phyloP scores from a whole-genome alignment of 352 stramenopile genomes.

The Pythium monospermum region DNA sequence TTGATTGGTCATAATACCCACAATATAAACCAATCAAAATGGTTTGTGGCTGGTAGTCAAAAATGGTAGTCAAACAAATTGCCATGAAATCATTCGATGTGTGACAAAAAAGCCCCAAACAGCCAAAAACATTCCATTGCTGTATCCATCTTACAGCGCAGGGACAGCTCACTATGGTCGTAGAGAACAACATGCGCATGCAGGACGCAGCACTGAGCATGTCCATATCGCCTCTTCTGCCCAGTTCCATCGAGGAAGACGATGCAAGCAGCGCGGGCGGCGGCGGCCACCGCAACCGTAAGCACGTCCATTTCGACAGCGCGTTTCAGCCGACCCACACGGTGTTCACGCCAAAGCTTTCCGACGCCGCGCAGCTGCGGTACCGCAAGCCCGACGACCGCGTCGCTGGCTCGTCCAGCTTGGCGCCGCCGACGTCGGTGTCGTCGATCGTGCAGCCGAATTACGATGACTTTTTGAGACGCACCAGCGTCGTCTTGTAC shows the following conservation, averaged over 20 bases:
- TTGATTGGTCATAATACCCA: no score
- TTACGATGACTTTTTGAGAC: slow-evolving; percentile 87
- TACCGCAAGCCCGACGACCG: slow-evolving; percentile 82
- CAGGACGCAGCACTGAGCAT: slow-evolving; percentile 54
- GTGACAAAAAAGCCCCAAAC: neutral
- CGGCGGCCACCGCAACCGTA: no score
- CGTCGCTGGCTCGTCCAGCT: slow-evolving; percentile 47
- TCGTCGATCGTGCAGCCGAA: slow-evolving; percentile 86
- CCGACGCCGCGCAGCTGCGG: slow-evolving; percentile 55
- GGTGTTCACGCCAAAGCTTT: slow-evolving; percentile 76
- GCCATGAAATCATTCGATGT: no score
- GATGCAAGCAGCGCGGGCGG: slow-evolving; percentile 13
- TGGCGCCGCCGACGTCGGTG: slow-evolving; percentile 64
- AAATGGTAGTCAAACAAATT: neutral
- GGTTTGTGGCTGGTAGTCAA: slow-evolving; percentile 11
- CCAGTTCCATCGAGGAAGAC: slow-evolving; percentile 74
- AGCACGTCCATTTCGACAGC: slow-evolving; percentile 65
- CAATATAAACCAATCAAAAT: slow-evolving; percentile 16
- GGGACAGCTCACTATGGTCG: slow-evolving; percentile 22
- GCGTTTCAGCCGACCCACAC: slow-evolving; percentile 82
- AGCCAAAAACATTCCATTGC: neutral
- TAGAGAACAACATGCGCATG: slow-evolving; percentile 39
- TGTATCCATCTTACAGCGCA: slow-evolving; percentile 4
- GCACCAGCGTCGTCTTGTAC: slow-evolving; percentile 87
- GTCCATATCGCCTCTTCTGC: slow-evolving; percentile 70